A percentile compares a stretch with the other conserved stretches of the same genome.
Conservation (phyloP, 2,329 filamentous ascomycete species). For the Neopestalotiopsis clavispora region DNA sequence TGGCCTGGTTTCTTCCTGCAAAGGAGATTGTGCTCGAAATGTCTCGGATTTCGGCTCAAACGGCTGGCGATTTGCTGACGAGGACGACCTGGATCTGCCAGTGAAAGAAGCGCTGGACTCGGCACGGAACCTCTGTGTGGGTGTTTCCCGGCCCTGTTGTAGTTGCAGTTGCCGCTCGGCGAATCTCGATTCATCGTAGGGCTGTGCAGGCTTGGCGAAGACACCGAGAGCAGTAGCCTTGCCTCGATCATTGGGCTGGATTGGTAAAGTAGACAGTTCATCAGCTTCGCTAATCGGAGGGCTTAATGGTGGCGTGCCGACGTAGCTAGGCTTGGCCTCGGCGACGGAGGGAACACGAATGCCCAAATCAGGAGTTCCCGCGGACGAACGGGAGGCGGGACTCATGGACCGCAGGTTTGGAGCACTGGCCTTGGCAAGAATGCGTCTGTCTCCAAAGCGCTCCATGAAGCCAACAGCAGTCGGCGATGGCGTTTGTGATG, state of each 20-base stretch:
- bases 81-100: constrained; percentile 52
- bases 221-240: constrained; percentile 40
- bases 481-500: constrained; percentile 52
- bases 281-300: constrained; percentile 75
- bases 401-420: constrained; percentile 69
- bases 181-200: constrained; percentile 86
- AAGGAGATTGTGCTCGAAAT: constrained; percentile 32
- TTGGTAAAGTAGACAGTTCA: constrained; percentile 66
- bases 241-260: constrained; percentile 74
- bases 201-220: constrained; percentile 70
- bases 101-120: constrained; percentile 50
- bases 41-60: constrained; percentile 35
- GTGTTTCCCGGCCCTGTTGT: constrained; percentile 73
- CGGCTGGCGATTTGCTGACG: constrained; percentile 44
- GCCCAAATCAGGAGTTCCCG: constrained; percentile 40
- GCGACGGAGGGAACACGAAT: constrained; percentile 36
- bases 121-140: constrained; percentile 50
- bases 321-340: constrained; percentile 43
- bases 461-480: constrained; percentile 48
- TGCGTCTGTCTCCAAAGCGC: constrained; percentile 50
- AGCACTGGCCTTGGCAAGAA: constrained; percentile 65
- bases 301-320: constrained; percentile 61
- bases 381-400: constrained; percentile 45
- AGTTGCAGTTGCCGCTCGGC: constrained; percentile 82
- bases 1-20: constrained; percentile 37